Base-by-base conservation (phyloP, 768 basidiomycete species). In the Naematelia aurantialba region DNA sequence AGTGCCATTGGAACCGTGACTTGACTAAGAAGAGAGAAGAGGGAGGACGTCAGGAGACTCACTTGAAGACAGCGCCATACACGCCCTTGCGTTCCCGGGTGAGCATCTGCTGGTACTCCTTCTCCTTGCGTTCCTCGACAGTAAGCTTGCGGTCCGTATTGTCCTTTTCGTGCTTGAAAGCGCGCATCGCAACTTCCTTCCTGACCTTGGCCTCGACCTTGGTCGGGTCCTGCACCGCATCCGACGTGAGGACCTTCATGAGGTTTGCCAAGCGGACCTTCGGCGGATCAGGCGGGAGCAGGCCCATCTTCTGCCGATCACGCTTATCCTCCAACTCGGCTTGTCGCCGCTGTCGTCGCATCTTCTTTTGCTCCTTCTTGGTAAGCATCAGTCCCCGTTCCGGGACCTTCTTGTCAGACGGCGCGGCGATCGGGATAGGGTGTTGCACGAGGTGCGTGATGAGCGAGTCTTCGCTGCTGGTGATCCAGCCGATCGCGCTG, bases 351-450 rank as follows among this genome's bases (percentile, higher is more conserved):
- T 92, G 85, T 77, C 90, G 89, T 68, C 96, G 79, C 86, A 96
- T 87, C 83, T 98, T 98, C 86, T 97, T 98, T 82, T 88, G 87
- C 69, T 96, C 92, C 86, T 89, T 98, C 79, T 87, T 89, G 2
- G 94, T 99, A 60, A 99, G 77, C 83, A 89, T 96, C 65, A 97
- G 78, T 1, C 91, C 88, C 72, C 93, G 90, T 55, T 89, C 74
- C n/a, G 81, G 82, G 3, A 82, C 81, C 72, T 87, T 85, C 73
- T 84, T 86, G 62, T 94, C 92, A 19, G 84, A 85, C 11, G 90
- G 90, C 2, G 88, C 89, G 48, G 91, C 91, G 57, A 99, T 92
- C 10, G 90, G 90, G 61, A 99, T 97, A 12, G 96, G 96, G 74
- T 98, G 94, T 75, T 98, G 96, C 51, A 98, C 85, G 69, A 93